phyloP scores from a whole-genome alignment of 345 rosid species.

The Salix viminalis region DNA sequence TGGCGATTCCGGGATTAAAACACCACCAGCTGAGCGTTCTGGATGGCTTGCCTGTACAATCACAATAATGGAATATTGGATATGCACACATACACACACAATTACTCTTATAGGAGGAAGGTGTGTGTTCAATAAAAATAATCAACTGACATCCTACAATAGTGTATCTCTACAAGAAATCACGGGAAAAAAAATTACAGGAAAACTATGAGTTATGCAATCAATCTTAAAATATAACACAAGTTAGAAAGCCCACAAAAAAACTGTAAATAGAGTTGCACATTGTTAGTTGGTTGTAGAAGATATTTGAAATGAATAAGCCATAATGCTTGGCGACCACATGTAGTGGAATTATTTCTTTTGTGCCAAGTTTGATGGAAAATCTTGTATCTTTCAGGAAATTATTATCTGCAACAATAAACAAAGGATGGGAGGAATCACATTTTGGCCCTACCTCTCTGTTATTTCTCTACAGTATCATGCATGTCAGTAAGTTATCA shows the following conservation, averaged over 20 bases:
- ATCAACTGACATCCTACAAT: background rate
- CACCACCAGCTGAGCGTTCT: slow-evolving; percentile 99
- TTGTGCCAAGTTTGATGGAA: background rate
- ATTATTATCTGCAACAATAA: background rate
- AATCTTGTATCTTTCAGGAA: background rate
- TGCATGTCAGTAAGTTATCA: background rate
- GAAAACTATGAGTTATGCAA: background rate
- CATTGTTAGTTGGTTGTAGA: background rate
- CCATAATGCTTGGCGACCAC: background rate
- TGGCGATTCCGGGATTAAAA: slow-evolving; percentile 93
- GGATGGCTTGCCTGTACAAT: slow-evolving; percentile 65
- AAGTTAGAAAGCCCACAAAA: background rate
- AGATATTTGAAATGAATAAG: background rate
- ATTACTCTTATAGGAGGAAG: background rate
- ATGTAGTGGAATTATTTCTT: background rate
- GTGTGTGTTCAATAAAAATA: background rate
- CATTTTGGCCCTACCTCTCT: background rate
- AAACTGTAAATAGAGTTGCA: background rate
- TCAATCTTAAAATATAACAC: background rate
- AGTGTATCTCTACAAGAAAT: background rate
- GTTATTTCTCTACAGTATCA: background rate
- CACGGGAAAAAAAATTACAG: background rate
- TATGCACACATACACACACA: background rate
- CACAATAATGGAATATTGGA: background rate
- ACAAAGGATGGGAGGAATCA: background rate